These are phyloP conservation scores for Paratinospora sagittata DNA, from an alignment of 164 flowering plant species.

Conservation along the genomic window DNA sequence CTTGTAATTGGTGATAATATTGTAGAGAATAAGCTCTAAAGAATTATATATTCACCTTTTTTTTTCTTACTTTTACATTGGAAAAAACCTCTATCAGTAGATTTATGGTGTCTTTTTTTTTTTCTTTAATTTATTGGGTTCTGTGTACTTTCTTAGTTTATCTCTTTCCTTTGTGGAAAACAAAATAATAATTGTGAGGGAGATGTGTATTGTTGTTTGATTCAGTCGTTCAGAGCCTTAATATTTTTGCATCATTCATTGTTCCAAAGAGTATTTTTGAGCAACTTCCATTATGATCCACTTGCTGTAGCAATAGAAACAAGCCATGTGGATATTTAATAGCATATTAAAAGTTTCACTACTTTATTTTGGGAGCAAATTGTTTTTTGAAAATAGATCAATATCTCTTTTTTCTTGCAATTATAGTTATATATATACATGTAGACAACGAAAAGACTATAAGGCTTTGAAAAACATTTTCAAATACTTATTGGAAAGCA, in stretches of 20 bases:
- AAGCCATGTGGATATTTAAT: not conserved
- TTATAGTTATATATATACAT: too few relatives aligned
- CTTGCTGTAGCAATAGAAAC: not conserved
- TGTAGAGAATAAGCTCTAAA: constrained; percentile 7
- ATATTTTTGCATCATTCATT: not conserved
- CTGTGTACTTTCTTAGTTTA: not conserved
- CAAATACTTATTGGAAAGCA: too few relatives aligned
- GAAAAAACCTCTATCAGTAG: not conserved
- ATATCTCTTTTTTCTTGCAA: too few relatives aligned
- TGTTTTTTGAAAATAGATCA: too few relatives aligned
- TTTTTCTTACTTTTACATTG: not conserved
- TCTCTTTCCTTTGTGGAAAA: not conserved
- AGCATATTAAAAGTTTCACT: too few relatives aligned
- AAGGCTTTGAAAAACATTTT: too few relatives aligned
- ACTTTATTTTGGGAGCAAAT: too few relatives aligned
- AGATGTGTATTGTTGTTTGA: not conserved
- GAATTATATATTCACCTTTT: not conserved
- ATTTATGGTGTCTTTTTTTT: not conserved
- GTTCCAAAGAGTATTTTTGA: not conserved
- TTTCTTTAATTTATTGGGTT: not conserved
- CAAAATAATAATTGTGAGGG: not conserved
- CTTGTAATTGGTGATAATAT: constrained; percentile 12
- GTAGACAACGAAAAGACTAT: too few relatives aligned
- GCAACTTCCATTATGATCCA: not conserved
- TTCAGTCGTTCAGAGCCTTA: not conserved